Percentiles rank a stretch among this genome's conserved stretches.
phyloP scores from a whole-genome alignment of 176 grass and related monocot species.

The Alopecurus myosuroides region DNA sequence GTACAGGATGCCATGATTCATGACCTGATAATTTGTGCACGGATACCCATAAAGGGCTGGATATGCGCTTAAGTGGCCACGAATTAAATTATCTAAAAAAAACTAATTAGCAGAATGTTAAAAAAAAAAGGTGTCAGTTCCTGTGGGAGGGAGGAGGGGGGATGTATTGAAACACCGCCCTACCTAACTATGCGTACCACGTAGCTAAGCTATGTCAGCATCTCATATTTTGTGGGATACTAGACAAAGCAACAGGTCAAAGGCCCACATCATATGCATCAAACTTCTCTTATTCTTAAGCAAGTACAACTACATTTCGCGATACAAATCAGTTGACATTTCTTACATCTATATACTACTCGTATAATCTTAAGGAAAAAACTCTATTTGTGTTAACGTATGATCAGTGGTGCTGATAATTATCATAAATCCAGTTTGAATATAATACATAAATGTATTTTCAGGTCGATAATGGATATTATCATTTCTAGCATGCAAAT shows the following conservation, averaged over 20 bases:
- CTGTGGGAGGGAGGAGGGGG: too few relatives aligned
- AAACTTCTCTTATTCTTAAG: background rate
- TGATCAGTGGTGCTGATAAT: background rate
- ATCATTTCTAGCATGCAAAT: background rate
- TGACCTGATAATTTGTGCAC: too few relatives aligned
- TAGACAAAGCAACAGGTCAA: constrained; percentile 45
- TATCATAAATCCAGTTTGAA: background rate
- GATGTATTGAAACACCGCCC: too few relatives aligned
- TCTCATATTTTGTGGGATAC: constrained; percentile 26
- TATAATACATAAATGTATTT: background rate
- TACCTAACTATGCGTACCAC: constrained; percentile 42
- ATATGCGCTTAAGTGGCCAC: too few relatives aligned
- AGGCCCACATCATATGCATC: constrained; percentile 39
- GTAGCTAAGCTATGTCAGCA: background rate
- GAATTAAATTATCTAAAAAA: too few relatives aligned
- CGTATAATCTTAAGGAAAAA: background rate
- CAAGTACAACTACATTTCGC: background rate
- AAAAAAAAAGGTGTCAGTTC: too few relatives aligned
- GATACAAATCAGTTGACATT: background rate
- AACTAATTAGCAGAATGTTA: too few relatives aligned
- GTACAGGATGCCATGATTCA: too few relatives aligned
- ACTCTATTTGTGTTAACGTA: background rate
- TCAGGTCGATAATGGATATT: background rate
- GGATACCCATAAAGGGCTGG: too few relatives aligned
- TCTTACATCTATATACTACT: background rate